phyloP scores from a whole-genome alignment of 1,139 yeast genomes.

The Geotrichum fermentans region DNA sequence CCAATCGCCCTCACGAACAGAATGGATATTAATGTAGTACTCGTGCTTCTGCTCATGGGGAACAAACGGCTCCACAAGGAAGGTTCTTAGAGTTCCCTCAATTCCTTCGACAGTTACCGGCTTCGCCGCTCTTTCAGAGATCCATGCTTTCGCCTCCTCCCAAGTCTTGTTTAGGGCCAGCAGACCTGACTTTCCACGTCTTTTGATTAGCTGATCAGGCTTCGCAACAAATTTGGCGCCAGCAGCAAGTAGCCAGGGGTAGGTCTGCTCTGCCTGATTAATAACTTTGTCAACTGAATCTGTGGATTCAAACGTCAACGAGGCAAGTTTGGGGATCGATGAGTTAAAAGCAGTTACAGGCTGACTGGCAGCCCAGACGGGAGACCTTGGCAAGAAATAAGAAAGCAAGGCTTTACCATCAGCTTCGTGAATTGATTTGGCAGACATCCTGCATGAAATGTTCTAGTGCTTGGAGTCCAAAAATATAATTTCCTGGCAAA shows the following conservation, averaged over 20 bases:
- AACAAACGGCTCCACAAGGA: slow-evolving; percentile 46
- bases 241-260: slow-evolving; percentile 41
- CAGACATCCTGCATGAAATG: slow-evolving; percentile 40
- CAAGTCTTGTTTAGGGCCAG: slow-evolving; percentile 45
- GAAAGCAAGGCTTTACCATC: slow-evolving; percentile 46
- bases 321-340: slow-evolving; percentile 42
- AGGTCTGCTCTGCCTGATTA: slow-evolving; percentile 38
- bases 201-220: slow-evolving; percentile 47
- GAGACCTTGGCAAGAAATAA: slow-evolving; percentile 42
- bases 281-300: slow-evolving; percentile 36
- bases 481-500: too few species aligned
- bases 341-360: slow-evolving; percentile 38
- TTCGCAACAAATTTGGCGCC: slow-evolving; percentile 44
- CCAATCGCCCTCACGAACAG: slow-evolving; percentile 47
- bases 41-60: slow-evolving; percentile 46
- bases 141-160: slow-evolving; percentile 44
- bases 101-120: slow-evolving; percentile 42
- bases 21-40: slow-evolving; percentile 46
- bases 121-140: slow-evolving; percentile 42
- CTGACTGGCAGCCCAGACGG: slow-evolving; percentile 35
- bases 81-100: slow-evolving; percentile 40
- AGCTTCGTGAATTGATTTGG: slow-evolving; percentile 46
- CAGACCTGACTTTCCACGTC: slow-evolving; percentile 46
- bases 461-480: too few species aligned
- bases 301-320: slow-evolving; percentile 36